Percentiles rank a stretch among this genome's conserved stretches.
Evolutionary conservation across 1,139 yeast genomes (phyloP).

Genomic region (Hansenula anomala): DNA sequence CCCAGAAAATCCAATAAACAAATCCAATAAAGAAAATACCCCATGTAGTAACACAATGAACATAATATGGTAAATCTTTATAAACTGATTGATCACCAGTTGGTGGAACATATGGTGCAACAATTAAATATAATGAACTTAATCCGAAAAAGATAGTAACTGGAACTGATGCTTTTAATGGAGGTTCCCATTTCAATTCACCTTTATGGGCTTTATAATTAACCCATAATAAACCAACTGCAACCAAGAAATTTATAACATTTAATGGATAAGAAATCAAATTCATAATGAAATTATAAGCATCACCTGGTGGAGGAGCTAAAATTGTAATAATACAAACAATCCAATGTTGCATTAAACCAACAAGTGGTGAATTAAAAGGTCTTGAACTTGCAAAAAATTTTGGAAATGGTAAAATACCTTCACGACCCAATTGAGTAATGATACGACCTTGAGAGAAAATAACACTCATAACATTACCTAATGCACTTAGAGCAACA

Average conservation of each 20-base stretch:
- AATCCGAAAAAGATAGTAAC: conserved; percentile 61
- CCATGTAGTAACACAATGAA: conserved; percentile 81
- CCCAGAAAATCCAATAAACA: conserved; percentile 68
- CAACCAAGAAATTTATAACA: conserved; percentile 65
- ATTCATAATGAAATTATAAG: conserved; percentile 70
- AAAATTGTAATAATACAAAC: conserved; percentile 50
- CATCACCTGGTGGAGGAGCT: conserved; percentile 73
- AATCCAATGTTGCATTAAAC: conserved; percentile 49
- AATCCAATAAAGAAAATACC: conserved; percentile 72
- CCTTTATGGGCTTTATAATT: conserved; percentile 54
- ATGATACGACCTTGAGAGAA: conserved; percentile 76
- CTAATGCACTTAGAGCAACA: conserved; percentile 71
- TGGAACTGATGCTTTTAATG: conserved; percentile 62
- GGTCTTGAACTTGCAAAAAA: conserved; percentile 50
- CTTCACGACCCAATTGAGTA: conserved; percentile 70
- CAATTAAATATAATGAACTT: conserved; percentile 64
- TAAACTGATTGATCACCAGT: conserved; percentile 61
- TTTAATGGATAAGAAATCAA: conserved; percentile 75
- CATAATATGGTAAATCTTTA: conserved; percentile 65
- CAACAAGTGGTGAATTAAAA: conserved; percentile 52
- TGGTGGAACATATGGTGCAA: conserved; percentile 84
- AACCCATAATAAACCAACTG: conserved; percentile 66
- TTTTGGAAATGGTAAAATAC: conserved; percentile 62
- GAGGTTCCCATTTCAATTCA: conserved; percentile 63
- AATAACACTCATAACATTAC: conserved; percentile 74